Conservation (phyloP, 2,329 filamentous ascomycete genomes). For the Trichoderma polysporum region DNA sequence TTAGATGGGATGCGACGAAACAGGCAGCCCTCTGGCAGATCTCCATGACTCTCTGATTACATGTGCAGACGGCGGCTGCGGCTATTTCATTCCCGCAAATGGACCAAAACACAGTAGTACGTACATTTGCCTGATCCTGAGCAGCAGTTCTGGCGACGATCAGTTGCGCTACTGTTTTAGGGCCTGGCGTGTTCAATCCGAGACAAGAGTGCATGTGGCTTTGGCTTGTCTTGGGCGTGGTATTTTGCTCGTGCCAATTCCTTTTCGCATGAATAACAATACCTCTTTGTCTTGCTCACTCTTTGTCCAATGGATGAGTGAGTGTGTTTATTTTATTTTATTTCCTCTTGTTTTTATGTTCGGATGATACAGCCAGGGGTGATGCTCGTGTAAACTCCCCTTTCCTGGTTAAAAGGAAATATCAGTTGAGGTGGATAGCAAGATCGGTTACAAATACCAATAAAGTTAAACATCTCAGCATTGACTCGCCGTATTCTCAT, state of each 20-base stretch:
- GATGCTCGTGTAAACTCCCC: too few relatives aligned
- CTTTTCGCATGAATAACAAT: too few relatives aligned
- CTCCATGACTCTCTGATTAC: not conserved
- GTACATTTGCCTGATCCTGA: not conserved
- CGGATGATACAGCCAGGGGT: not conserved
- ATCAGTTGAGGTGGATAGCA: too few relatives aligned
- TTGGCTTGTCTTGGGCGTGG: conserved; percentile 8
- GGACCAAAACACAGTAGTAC: not conserved
- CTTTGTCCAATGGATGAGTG: too few relatives aligned
- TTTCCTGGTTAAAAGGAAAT: not conserved
- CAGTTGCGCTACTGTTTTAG: not conserved
- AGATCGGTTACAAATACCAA: not conserved
- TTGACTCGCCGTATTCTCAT: not conserved
- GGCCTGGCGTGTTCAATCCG: not conserved
- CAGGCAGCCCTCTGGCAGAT: conserved; percentile 10
- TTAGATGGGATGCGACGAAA: not conserved
- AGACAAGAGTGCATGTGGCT: not conserved
- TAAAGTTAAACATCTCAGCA: not conserved
- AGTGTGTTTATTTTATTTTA: too few relatives aligned
- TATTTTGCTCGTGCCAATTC: conserved; percentile 10
- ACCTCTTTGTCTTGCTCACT: too few relatives aligned
- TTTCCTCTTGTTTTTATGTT: not conserved
- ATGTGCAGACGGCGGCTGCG: conserved; percentile 1
- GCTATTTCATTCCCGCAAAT: conserved; percentile 8
- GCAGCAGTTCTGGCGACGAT: not conserved